Evolutionary conservation across 1,139 yeast genomes (phyloP).

Genomic region (Tardiomyces blankii): DNA sequence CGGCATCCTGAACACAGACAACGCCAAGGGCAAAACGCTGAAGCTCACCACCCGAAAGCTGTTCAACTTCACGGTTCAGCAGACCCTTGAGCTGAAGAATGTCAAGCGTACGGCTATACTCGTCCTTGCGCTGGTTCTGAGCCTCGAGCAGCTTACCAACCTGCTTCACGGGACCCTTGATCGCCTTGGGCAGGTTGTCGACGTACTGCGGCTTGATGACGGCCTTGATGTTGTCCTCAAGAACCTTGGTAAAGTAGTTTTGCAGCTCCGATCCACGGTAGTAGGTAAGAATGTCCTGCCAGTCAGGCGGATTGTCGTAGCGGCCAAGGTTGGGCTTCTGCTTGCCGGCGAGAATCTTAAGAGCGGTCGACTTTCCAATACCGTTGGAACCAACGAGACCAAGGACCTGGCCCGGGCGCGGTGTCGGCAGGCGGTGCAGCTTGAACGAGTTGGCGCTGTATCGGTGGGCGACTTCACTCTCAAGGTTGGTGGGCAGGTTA

Average conservation of each 20-base stretch:
- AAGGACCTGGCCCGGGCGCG: constrained; percentile 97
- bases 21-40: constrained; percentile 97
- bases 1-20: constrained; percentile 91
- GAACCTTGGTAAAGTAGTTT: constrained; percentile 84
- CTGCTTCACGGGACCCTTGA: constrained; percentile 78
- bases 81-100: constrained; percentile 65
- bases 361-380: constrained; percentile 97
- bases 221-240: constrained; percentile 89
- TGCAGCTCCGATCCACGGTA: constrained; percentile 97
- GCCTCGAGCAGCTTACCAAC: constrained; percentile 77
- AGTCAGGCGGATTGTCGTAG: constrained; percentile 91
- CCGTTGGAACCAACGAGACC: constrained; percentile 98
- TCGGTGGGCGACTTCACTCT: constrained; percentile 86
- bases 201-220: constrained; percentile 97
- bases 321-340: constrained; percentile 94
- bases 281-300: constrained; percentile 84
- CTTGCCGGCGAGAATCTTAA: constrained; percentile 95
- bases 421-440: constrained; percentile 92
- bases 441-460: constrained; percentile 97
- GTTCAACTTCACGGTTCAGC: constrained; percentile 72
- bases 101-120: constrained; percentile 49
- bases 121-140: constrained; percentile 44
- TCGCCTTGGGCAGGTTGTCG: constrained; percentile 92
- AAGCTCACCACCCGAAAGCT: constrained; percentile 95
- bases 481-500: constrained; percentile 92